Conservation (phyloP, 495 filamentous ascomycete genomes). For the Neurospora cerealis region DNA sequence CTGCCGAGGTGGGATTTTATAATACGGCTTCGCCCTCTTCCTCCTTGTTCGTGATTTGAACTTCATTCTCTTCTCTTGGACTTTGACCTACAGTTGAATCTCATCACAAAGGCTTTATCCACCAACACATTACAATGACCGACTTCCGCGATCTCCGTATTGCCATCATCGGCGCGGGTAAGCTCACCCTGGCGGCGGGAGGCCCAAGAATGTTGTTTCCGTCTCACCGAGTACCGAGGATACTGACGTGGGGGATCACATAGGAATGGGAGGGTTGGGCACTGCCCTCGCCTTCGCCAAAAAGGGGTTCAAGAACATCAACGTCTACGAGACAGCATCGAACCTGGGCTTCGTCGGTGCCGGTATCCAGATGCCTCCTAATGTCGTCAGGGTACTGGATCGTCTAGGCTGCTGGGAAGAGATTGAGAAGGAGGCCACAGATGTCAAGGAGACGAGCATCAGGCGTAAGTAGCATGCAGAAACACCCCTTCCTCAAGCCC, state of each 20-base stretch:
- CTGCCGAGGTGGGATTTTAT: background rate
- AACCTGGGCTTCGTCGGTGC: constrained; percentile 74
- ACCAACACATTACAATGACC: constrained; percentile 19
- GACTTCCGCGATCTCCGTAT: constrained; percentile 32
- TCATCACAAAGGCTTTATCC: background rate
- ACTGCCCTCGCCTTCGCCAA: constrained; percentile 62
- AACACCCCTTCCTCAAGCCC: background rate
- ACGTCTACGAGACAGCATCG: constrained; percentile 63
- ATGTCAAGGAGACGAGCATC: constrained; percentile 36
- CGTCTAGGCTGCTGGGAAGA: constrained; percentile 56
- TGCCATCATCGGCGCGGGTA: constrained; percentile 36
- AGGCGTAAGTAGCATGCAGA: constrained; percentile 15
- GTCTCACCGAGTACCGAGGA: background rate
- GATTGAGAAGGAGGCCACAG: constrained; percentile 53
- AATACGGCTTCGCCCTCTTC: background rate
- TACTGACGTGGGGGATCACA: constrained; percentile 1
- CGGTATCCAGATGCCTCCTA: constrained; percentile 73
- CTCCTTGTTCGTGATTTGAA: background rate
- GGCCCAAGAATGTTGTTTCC: background rate
- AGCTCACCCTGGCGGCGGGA: background rate
- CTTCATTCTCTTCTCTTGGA: background rate
- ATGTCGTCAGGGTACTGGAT: constrained; percentile 68
- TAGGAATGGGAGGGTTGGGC: constrained; percentile 72
- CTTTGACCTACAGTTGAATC: background rate
- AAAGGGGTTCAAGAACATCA: constrained; percentile 60